Evolutionary conservation across 345 rosid species (phyloP), one percentile per base, ranked within the genome.

Genomic region (Eucalyptus tenuipes): DNA sequence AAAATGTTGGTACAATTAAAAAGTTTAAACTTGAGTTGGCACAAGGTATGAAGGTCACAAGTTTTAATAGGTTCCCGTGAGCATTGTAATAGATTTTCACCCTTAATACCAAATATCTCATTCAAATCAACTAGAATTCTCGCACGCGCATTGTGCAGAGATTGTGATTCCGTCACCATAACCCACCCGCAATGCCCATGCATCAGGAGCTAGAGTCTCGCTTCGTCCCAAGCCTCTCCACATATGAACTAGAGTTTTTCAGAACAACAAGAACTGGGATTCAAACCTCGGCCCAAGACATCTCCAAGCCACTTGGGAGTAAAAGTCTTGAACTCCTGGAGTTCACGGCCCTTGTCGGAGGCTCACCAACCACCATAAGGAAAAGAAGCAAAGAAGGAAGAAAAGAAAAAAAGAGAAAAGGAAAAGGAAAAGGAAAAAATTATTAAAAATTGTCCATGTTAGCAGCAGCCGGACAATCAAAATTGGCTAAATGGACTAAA

Each of bases 401-500:
- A 50, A 50, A 17, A 17, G 8, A 37, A 37, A 37, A 37, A 37
- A 37, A 37, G 40, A 37, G 40, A 37, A 37, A 37, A 3, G n/a
- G n/a, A 37, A 37, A 37, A 37, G 3, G 40, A 37, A 37, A 37
- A 37, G 40, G 40, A 37, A 37, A 37, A 37, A 3, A 49, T 15
- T 3, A 50, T 50, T 50, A 50, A 7, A 3, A 52, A 17, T 52
- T 52, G 1, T 52, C 4, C 0, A 52, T 10, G 2, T 7, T 7
- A 2, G 0, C 0, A 0, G 18, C 1, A 7, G 0, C 0, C 4
- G 4, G 0, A 52, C 3, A 3, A 4, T 2, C 2, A 52, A 52
- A 50, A 50, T 17, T 50, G 0, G 20, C 53, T 1, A 49, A 49
- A 16, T 49, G 0, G 1, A 49, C 8, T 49, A 0, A 49, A 49